Base-by-base conservation (phyloP, 345 rosid genomes). In the Odontarrhena argentea region DNA sequence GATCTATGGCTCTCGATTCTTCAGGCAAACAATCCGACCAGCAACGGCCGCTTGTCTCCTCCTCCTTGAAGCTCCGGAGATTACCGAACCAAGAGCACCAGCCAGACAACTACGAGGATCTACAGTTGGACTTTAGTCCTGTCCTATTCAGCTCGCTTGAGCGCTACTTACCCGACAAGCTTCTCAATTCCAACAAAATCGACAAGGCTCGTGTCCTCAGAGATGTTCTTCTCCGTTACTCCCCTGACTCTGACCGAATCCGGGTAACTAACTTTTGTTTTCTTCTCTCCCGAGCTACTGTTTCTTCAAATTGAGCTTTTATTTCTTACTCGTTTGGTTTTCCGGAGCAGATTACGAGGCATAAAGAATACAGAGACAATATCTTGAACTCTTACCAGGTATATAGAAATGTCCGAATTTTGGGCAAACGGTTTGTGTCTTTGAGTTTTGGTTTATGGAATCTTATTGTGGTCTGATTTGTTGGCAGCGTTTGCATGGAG, bases 61-160 rank as follows among this genome's bases (percentile, higher is more conserved):
- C 68, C 53, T 32, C 68, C 45, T 68, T 32, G 53, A 74, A 55
- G 40, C 87, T 89, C 60, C 79, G 79, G 56, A 80, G 78, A 79
- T 64, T 71, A 63, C 91, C 95, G 3, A 86, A 63, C 62, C 45
- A 74, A 59, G 89, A 89, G 38, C 95, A 85, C 81, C 76, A 77
- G 57, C 88, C 96, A 6, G 96, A 87, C 5, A 82, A 69, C 85
- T 92, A 92, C 68, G 96, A 92, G 26, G 98, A 84, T 81, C 71
- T 92, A 46, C 83, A 70, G 55, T 61, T 77, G 75, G 93, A 84
- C 13, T 89, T 82, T 75, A 84, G 79, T 55, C 91, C 93, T 22
- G 60, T 74, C 55, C 86, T 92, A 41, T 87, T 87, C 69, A 87
- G 87, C 82, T 87, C 98, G 2, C 87, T 89, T 9, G 96, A 89